Conservation (phyloP, 2,329 filamentous ascomycete genomes). For the Davidsoniella eucalypti region DNA sequence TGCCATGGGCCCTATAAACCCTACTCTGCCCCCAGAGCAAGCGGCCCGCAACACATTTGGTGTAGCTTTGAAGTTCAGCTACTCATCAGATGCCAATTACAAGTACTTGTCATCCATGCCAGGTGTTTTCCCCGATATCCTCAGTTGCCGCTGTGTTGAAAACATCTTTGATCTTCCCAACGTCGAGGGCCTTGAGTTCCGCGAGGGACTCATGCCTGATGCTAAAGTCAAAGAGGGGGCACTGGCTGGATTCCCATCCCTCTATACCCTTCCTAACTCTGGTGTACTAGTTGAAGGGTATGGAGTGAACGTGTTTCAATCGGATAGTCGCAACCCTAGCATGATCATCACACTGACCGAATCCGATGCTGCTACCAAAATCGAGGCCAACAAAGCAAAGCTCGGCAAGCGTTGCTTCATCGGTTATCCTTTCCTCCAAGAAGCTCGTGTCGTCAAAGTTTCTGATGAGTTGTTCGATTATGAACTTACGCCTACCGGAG, state of each 20-base stretch:
- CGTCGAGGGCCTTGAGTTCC: slow-evolving; percentile 75
- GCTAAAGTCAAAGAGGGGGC: slow-evolving; percentile 68
- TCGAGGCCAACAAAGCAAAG: slow-evolving; percentile 58
- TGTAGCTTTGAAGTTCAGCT: slow-evolving; percentile 83
- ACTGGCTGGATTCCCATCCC: slow-evolving; percentile 82
- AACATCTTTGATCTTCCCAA: slow-evolving; percentile 92
- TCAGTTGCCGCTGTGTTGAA: slow-evolving; percentile 76
- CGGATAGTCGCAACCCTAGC: slow-evolving; percentile 91
- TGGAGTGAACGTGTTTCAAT: slow-evolving; percentile 85
- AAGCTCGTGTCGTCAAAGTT: slow-evolving; percentile 76
- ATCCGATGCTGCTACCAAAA: slow-evolving; percentile 52
- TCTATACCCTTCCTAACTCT: slow-evolving; percentile 72
- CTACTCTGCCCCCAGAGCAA: slow-evolving; percentile 60
- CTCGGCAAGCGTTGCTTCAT: slow-evolving; percentile 78
- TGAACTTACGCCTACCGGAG: slow-evolving; percentile 46
- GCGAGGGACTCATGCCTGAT: slow-evolving; percentile 68
- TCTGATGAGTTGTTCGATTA: slow-evolving; percentile 93
- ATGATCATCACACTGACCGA: slow-evolving; percentile 77
- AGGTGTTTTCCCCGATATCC: slow-evolving; percentile 79
- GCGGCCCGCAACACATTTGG: slow-evolving; percentile 77
- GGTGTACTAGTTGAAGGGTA: slow-evolving; percentile 57
- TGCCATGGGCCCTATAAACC: slow-evolving; percentile 76
- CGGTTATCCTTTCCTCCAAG: slow-evolving; percentile 87
- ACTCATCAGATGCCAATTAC: slow-evolving; percentile 60
- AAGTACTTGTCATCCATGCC: slow-evolving; percentile 75